These are phyloP conservation scores for Russula vinacea DNA, from an alignment of 768 basidiomycete genomes.

Conservation along the genomic window DNA sequence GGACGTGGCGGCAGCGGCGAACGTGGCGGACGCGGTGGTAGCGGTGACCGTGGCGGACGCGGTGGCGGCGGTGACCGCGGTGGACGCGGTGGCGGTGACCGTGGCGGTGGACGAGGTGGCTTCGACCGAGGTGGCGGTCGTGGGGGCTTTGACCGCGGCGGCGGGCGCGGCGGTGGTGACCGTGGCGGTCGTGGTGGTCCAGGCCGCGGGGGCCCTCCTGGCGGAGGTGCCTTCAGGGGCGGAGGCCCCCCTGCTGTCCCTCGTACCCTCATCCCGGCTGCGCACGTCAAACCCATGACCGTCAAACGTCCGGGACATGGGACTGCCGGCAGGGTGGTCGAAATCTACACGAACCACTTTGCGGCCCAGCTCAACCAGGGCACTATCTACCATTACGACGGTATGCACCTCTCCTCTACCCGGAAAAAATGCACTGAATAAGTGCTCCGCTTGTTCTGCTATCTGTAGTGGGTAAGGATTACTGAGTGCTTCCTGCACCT, in stretches of 20 bases:
- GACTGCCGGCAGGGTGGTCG: slow-evolving; percentile 47
- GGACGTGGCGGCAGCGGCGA: neutral
- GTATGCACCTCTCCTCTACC: slow-evolving; percentile 41
- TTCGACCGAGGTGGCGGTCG: neutral
- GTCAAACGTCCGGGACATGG: slow-evolving; percentile 69
- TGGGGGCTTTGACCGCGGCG: neutral
- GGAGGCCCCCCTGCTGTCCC: slow-evolving; percentile 30
- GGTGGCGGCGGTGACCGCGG: neutral
- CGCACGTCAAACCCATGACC: slow-evolving; percentile 53
- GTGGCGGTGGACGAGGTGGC: neutral
- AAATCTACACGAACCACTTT: slow-evolving; percentile 61
- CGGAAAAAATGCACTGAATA: neutral
- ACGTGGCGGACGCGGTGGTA: neutral
- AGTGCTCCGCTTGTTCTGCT: neutral
- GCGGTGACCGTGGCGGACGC: neutral
- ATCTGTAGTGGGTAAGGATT: slow-evolving; percentile 43
- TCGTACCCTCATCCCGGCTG: slow-evolving; percentile 36
- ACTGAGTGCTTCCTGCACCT: neutral
- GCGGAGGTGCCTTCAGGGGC: slow-evolving; percentile 35
- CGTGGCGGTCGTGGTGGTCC: slow-evolving; percentile 1
- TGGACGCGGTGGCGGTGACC: neutral
- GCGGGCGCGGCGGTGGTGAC: slow-evolving; percentile 4
- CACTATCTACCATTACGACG: slow-evolving; percentile 76
- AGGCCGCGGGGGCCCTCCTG: slow-evolving; percentile 32
- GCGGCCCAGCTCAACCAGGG: slow-evolving; percentile 54